These are phyloP conservation scores for Saprolegnia parasitica DNA, from an alignment of 352 stramenopile genomes.

Conservation along the genomic window DNA sequence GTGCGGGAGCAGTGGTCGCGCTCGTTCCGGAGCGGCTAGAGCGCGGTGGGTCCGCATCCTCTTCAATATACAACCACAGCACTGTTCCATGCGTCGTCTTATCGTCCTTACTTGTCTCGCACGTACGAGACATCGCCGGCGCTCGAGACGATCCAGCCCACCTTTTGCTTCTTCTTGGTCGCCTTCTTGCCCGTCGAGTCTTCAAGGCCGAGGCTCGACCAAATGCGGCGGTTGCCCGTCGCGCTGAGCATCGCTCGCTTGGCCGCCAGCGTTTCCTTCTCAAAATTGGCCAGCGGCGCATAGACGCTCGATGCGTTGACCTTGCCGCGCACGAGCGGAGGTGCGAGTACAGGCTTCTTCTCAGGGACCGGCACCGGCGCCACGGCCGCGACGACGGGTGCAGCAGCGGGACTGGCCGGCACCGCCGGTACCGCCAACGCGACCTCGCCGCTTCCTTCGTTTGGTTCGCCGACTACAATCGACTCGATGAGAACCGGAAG, in stretches of 20 bases:
- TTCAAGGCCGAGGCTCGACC: slow-evolving; percentile 77
- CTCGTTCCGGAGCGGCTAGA: slow-evolving; percentile 68
- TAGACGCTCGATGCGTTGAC: slow-evolving; percentile 39
- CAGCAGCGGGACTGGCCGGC: not conserved
- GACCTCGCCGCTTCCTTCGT: not conserved
- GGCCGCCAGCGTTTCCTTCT: slow-evolving; percentile 73
- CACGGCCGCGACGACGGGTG: not conserved
- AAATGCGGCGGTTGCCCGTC: slow-evolving; percentile 74
- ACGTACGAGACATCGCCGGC: slow-evolving; percentile 70
- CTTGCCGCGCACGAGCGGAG: not conserved
- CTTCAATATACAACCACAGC: not conserved
- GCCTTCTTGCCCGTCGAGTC: slow-evolving; percentile 34
- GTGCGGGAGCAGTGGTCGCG: slow-evolving; percentile 84
- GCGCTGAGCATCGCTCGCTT: slow-evolving; percentile 71
- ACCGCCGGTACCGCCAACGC: not conserved
- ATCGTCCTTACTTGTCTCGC: slow-evolving; percentile 47
- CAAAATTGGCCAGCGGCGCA: slow-evolving; percentile 65
- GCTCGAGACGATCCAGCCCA: slow-evolving; percentile 64
- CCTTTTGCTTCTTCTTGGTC: slow-evolving; percentile 33
- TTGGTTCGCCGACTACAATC: too few species aligned
- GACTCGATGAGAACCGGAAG: too few species aligned
- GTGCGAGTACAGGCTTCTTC: not conserved
- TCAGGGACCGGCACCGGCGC: not conserved
- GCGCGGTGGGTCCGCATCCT: not conserved
- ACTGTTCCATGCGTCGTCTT: not conserved